These are phyloP conservation scores for Boletellus emodensis DNA, from an alignment of 768 basidiomycete genomes.

Conservation along the genomic window DNA sequence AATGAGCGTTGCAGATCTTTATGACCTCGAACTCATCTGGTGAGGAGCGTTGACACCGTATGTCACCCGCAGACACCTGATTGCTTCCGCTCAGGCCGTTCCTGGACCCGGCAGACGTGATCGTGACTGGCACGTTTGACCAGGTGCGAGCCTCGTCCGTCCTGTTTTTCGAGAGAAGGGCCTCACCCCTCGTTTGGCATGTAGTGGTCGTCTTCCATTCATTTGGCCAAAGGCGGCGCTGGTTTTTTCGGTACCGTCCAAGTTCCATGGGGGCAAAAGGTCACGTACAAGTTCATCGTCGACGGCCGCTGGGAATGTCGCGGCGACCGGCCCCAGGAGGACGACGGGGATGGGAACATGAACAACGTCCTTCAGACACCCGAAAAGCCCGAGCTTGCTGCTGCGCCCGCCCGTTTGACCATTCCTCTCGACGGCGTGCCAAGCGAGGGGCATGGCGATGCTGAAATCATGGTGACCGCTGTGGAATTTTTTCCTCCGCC, in stretches of 20 bases:
- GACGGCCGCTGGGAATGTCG: slow-evolving; percentile 63
- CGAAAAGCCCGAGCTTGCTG: slow-evolving; percentile 32
- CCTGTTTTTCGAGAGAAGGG: background rate
- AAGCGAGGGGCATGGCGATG: slow-evolving; percentile 7
- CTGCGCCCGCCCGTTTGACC: slow-evolving; percentile 9
- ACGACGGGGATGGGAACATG: slow-evolving; percentile 57
- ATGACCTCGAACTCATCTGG: slow-evolving; percentile 55
- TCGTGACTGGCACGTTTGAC: slow-evolving; percentile 78
- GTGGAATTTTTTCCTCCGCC: slow-evolving; percentile 16
- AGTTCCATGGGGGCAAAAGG: slow-evolving; percentile 60
- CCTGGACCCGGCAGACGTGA: slow-evolving; percentile 49
- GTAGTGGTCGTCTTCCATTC: slow-evolving; percentile 60
- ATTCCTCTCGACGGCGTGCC: slow-evolving; percentile 9
- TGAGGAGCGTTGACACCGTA: slow-evolving; percentile 28
- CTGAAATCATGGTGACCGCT: slow-evolving; percentile 26
- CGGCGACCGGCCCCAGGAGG: slow-evolving; percentile 54
- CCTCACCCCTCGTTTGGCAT: slow-evolving; percentile 1
- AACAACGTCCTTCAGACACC: slow-evolving; percentile 68
- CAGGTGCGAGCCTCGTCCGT: slow-evolving; percentile 43
- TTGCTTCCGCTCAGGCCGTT: slow-evolving; percentile 48
- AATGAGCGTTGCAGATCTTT: slow-evolving; percentile 38
- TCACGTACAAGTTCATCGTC: slow-evolving; percentile 77
- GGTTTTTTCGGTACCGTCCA: slow-evolving; percentile 54
- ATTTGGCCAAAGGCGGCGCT: slow-evolving; percentile 46
- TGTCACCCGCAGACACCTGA: background rate